A percentile compares a stretch with the other conserved stretches of the same genome.
These are phyloP conservation scores for Penicillium crystallinum DNA, from an alignment of 495 filamentous ascomycete genomes.

Conservation along the genomic window DNA sequence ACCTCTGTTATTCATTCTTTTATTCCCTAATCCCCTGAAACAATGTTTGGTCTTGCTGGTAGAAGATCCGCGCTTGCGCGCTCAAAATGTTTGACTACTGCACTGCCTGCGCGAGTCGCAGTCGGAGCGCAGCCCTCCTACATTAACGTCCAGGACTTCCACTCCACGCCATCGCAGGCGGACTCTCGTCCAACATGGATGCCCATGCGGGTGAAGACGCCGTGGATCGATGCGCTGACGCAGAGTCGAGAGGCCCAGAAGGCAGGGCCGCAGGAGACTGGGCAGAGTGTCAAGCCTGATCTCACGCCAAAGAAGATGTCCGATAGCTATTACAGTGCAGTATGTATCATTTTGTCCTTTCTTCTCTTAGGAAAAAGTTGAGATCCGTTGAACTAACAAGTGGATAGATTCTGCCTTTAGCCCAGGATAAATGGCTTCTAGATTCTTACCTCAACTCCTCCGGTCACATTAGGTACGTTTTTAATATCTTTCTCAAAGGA, in stretches of 20 bases:
- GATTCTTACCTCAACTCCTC: constrained; percentile 65
- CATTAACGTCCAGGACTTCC: constrained; percentile 23
- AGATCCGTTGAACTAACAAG: constrained; percentile 8
- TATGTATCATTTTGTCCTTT: constrained; percentile 27
- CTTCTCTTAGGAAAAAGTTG: not conserved
- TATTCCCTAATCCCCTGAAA: not conserved
- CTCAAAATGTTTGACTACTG: constrained; percentile 8
- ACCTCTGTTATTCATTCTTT: not conserved
- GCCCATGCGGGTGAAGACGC: constrained; percentile 56
- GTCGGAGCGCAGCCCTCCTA: constrained; percentile 7
- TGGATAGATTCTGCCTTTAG: constrained; percentile 56
- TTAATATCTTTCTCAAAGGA: not conserved
- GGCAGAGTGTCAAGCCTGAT: constrained; percentile 40
- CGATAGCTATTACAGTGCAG: constrained; percentile 59
- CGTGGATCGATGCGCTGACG: constrained; percentile 65
- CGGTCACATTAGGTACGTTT: constrained; percentile 54
- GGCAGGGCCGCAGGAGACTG: constrained; percentile 18
- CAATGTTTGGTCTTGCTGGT: constrained; percentile 20
- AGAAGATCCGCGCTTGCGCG: constrained; percentile 14
- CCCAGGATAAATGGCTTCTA: constrained; percentile 64
- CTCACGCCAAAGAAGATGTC: constrained; percentile 59
- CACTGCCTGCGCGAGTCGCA: constrained; percentile 10
- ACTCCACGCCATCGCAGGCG: constrained; percentile 23
- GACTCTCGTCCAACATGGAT: constrained; percentile 36
- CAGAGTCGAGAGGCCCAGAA: constrained; percentile 43